Conservation (phyloP, 2,329 filamentous ascomycete species). For the Alternaria sp. region DNA sequence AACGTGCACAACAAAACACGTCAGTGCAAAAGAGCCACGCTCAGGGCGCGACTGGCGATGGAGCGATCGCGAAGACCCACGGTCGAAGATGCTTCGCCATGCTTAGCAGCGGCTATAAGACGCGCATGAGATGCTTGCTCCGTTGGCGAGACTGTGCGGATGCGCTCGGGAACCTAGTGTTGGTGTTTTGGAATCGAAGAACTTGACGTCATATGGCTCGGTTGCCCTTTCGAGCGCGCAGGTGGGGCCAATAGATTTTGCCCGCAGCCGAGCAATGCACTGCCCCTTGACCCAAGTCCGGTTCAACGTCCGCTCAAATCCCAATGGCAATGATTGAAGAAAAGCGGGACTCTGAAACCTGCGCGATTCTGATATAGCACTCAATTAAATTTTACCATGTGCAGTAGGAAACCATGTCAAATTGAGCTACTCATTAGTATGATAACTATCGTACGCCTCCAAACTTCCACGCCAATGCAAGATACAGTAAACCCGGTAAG, state of each 20-base stretch:
- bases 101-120: slow-evolving; percentile 15
- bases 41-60: not conserved
- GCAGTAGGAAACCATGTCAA: not conserved
- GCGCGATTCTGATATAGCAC: not conserved
- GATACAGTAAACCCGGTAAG: not conserved
- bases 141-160: slow-evolving; percentile 9
- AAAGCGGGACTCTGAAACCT: not conserved
- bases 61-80: not conserved
- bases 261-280: not conserved
- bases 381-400: not conserved
- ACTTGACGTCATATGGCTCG: slow-evolving; percentile 18
- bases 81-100: slow-evolving; percentile 17
- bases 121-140: not conserved
- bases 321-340: not conserved
- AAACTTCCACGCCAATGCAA: not conserved
- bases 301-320: not conserved
- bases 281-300: not conserved
- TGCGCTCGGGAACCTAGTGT: slow-evolving; percentile 11
- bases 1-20: slow-evolving; percentile 4
- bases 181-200: slow-evolving; percentile 5
- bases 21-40: not conserved
- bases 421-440: not conserved
- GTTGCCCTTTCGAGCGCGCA: slow-evolving; percentile 1
- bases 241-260: not conserved
- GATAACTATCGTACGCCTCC: not conserved